Evolutionary conservation across 345 rosid species (phyloP).

Genomic region (Salix dunnii): DNA sequence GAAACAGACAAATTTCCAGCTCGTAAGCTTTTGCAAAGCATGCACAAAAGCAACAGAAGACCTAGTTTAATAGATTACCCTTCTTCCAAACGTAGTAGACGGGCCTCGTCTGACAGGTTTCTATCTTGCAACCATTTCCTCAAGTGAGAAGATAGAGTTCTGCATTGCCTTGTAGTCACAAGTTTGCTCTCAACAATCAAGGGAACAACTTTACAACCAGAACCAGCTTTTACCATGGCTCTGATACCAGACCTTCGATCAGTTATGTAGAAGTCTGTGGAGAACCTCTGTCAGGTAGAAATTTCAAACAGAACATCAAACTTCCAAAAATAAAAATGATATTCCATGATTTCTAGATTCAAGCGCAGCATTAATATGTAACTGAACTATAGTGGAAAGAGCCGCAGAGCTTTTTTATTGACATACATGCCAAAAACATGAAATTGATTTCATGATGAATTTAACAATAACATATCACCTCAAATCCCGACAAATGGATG

Average conservation of each 20-base stretch:
- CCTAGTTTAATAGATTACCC: constrained; percentile 28
- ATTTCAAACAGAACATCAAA: constrained; percentile 19
- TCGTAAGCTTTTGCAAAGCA: constrained; percentile 3
- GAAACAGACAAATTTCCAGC: constrained; percentile 10
- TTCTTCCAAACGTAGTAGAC: constrained; percentile 40
- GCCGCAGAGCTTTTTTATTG: not conserved
- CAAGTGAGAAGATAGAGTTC: constrained; percentile 37
- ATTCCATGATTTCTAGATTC: not conserved
- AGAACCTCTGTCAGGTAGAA: constrained; percentile 44
- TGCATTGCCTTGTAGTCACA: constrained; percentile 36
- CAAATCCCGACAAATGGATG: too few species aligned
- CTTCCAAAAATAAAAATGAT: not conserved
- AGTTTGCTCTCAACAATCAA: constrained; percentile 45
- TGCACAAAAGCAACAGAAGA: not conserved
- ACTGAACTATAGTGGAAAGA: not conserved
- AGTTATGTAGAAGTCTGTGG: constrained; percentile 52
- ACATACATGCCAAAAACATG: too few species aligned
- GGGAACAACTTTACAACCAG: constrained; percentile 45
- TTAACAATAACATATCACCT: too few species aligned
- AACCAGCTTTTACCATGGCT: constrained; percentile 49
- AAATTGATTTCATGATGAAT: too few species aligned
- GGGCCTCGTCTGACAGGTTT: constrained; percentile 42
- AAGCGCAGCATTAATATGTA: not conserved
- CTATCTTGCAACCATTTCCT: constrained; percentile 48
- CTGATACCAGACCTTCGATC: constrained; percentile 44